These are phyloP conservation scores for Trichophaea hybrida DNA, from an alignment of 2,329 filamentous ascomycete species.

Conservation along the genomic window DNA sequence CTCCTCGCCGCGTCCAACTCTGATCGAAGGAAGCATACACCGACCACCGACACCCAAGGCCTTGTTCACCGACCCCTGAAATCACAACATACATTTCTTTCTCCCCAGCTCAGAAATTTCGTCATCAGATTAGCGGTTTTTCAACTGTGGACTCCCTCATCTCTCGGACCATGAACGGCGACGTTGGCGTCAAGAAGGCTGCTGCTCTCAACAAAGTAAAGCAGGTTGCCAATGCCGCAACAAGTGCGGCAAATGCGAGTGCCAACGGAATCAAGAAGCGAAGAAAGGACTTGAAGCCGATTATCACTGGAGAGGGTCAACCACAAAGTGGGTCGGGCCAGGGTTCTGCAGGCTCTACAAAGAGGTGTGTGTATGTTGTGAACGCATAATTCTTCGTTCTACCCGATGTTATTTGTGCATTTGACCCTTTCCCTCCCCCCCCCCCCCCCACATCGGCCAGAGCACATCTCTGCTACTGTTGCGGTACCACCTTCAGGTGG, in stretches of 20 bases:
- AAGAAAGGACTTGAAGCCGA: slow-evolving; percentile 57
- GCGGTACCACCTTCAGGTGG: no score
- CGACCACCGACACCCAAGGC: neutral
- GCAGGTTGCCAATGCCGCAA: slow-evolving; percentile 39
- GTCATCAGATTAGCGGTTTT: neutral
- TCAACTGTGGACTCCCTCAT: neutral
- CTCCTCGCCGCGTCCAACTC: neutral
- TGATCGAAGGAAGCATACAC: neutral
- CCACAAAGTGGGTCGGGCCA: slow-evolving; percentile 27
- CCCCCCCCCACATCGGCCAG: neutral
- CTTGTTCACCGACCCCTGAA: neutral
- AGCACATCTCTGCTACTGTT: no score
- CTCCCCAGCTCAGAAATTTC: neutral
- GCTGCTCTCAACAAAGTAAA: slow-evolving; percentile 46
- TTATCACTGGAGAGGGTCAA: slow-evolving; percentile 51
- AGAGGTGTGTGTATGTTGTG: slow-evolving; percentile 28
- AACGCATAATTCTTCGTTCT: neutral
- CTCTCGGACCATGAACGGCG: slow-evolving; percentile 36
- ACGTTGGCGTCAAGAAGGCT: slow-evolving; percentile 39
- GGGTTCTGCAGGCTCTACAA: slow-evolving; percentile 29
- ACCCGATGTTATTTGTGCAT: neutral
- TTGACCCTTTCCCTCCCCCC: neutral
- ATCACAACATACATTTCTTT: neutral
- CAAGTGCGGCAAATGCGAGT: slow-evolving; percentile 29
- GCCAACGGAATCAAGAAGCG: slow-evolving; percentile 49